A percentile compares a stretch with the other conserved stretches of the same genome.
Conservation (phyloP, 176 grass and related monocot species). For the Phragmites australis region DNA sequence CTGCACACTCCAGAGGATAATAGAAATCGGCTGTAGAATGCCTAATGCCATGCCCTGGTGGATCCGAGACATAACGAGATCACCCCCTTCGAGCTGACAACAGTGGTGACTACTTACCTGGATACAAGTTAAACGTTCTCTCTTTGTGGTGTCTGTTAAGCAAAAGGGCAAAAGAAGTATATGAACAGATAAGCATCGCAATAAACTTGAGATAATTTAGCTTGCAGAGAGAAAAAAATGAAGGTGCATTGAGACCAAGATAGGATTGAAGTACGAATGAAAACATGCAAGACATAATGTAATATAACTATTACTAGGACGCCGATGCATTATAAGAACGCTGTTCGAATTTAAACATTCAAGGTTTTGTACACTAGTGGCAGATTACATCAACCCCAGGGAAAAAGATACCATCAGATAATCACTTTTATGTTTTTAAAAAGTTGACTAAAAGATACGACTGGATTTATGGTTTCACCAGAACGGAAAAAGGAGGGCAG, state of each 20-base stretch:
- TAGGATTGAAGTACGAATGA: not conserved
- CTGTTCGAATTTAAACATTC: not conserved
- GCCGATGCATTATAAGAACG: too few species aligned
- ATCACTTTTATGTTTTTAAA: not conserved
- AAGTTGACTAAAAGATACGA: too few species aligned
- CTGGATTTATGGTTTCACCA: too few species aligned
- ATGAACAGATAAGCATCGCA: not conserved
- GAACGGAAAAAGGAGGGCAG: too few species aligned
- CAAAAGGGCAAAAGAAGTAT: not conserved
- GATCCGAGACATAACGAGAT: constrained; percentile 50
- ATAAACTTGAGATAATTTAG: constrained; percentile 5
- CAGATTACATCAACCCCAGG: not conserved
- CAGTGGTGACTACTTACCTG: constrained; percentile 24
- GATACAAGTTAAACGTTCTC: constrained; percentile 39
- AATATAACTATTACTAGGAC: not conserved
- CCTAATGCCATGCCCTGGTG: constrained; percentile 57
- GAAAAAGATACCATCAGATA: not conserved
- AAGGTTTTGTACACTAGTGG: not conserved
- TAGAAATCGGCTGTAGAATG: constrained; percentile 12
- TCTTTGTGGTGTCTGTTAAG: constrained; percentile 27
- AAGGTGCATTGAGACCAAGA: not conserved
- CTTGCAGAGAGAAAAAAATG: not conserved
- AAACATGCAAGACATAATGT: not conserved
- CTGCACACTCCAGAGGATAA: constrained; percentile 19
- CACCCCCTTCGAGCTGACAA: constrained; percentile 55